Percentiles rank a stretch among this genome's conserved stretches.
These are phyloP conservation scores for Arctium lappa DNA, from an alignment of 129 eudicot genomes.

Conservation along the genomic window DNA sequence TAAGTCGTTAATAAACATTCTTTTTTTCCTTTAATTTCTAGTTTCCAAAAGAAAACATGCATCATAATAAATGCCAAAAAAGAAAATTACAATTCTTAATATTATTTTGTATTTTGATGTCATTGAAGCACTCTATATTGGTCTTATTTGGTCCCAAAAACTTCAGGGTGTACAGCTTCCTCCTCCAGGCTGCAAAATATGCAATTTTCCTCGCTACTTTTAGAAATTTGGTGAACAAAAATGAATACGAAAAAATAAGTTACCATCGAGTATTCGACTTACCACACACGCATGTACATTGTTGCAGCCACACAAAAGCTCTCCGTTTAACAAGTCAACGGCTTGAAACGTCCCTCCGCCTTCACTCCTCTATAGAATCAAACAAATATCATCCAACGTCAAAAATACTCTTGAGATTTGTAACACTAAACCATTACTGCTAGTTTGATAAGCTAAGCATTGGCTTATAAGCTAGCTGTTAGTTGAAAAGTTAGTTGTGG, in stretches of 20 bases:
- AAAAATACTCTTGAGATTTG: background rate
- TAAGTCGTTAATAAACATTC: too few species aligned
- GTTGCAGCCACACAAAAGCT: conserved; percentile 62
- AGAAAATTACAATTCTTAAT: background rate
- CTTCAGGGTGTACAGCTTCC: conserved; percentile 34
- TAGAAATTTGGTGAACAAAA: background rate
- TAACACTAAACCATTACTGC: background rate
- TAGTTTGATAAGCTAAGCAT: background rate
- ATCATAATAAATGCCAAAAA: conserved; percentile 13
- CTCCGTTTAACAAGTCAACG: conserved; percentile 57
- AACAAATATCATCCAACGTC: background rate
- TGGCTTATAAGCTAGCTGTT: background rate
- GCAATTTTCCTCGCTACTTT: background rate
- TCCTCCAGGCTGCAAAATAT: conserved; percentile 39
- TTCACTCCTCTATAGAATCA: conserved; percentile 59
- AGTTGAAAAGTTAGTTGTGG: background rate
- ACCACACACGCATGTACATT: conserved; percentile 66
- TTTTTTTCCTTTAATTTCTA: background rate
- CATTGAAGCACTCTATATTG: background rate
- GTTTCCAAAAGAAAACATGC: background rate
- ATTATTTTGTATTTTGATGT: background rate
- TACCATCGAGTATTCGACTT: conserved; percentile 17
- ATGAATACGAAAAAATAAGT: background rate
- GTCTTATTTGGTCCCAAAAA: conserved; percentile 5
- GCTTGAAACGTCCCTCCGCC: conserved; percentile 87